Evolutionary conservation across 805 yeast species (phyloP), one percentile per base, ranked within the genome.

Genomic region (Candida tibetensis): DNA sequence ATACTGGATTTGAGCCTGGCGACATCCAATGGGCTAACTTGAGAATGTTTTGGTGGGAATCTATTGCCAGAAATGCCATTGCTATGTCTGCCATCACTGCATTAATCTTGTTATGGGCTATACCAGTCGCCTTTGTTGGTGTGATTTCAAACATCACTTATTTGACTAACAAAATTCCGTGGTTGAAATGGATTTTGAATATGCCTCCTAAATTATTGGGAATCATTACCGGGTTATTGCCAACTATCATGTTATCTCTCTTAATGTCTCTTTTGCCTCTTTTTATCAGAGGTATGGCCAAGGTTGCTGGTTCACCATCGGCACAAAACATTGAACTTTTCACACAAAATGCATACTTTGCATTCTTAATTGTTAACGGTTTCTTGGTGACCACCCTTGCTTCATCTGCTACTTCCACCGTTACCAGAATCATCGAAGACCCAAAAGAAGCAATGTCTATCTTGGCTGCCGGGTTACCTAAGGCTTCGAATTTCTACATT

Each of bases 101-200:
- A 1, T 51, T 82, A 30, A 69, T 82, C 36, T 53, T 79, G 21
- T 64, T 81, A 48, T 85, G 95, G 95, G 74, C 90, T 40, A 62
- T 83, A 46, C 99, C 99, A 7, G 97, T 91, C 28, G 95, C 97
- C n/a, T 89, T 88, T 53, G 96, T 91, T 36, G 98, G 98, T 77
- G 76, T 80, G 51, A 82, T 93, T 47, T 91, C 98, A 17, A 93
- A 91, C 63, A 76, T 91, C 49, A 79, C 82, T 47, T 82, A 74
- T 54, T 71, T 89, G 56, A 86, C 85, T 27, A 68, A 74, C 26
- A 79, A 76, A 46, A 76, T 91, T 21, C 87, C 71, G 6, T 93
- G 86, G 71, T 74, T 91, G 55, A 62, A 72, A 28, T 93, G 87
- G 64, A 75, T 91, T 51, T 68, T 82, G 55, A 79, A 85, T 37